A percentile compares a stretch with the other conserved stretches of the same genome.
Evolutionary conservation across 331 rosid species (phyloP).

Genomic region (Acacia concinna): DNA sequence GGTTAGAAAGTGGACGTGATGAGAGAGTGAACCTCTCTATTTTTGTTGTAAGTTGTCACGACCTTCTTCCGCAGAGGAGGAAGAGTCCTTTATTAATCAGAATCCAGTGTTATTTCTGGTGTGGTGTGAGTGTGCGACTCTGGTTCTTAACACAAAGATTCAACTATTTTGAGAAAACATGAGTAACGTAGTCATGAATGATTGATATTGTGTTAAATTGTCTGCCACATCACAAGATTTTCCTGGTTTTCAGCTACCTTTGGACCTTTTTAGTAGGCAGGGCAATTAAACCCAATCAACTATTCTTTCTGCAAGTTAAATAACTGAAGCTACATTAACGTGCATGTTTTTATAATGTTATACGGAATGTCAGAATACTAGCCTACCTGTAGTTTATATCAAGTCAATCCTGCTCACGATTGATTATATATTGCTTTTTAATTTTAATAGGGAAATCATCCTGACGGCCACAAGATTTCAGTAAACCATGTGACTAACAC

Average conservation of each 20-base stretch:
- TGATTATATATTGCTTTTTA: slow-evolving; percentile 10
- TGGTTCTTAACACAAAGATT: no score
- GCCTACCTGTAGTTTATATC: slow-evolving; percentile 1
- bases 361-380: neutral
- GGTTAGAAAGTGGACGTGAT: no score
- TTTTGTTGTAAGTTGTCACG: no score
- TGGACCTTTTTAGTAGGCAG: slow-evolving; percentile 5
- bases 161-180: neutral
- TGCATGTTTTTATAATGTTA: neutral
- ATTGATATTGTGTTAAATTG: neutral
- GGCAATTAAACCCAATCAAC: neutral
- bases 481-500: slow-evolving; percentile 31
- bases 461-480: slow-evolving; percentile 37
- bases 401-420: slow-evolving; percentile 16
- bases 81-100: no score
- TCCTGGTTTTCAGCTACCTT: neutral
- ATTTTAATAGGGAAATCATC: slow-evolving; percentile 40
- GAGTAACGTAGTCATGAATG: slow-evolving; percentile 9
- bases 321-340: neutral
- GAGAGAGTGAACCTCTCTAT: no score
- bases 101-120: no score
- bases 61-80: no score
- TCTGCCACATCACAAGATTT: neutral
- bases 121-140: no score
- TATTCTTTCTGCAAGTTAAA: neutral